Evolutionary conservation across 2,329 filamentous ascomycete genomes (phyloP).

Genomic region (Fusarium oligoseptatum): DNA sequence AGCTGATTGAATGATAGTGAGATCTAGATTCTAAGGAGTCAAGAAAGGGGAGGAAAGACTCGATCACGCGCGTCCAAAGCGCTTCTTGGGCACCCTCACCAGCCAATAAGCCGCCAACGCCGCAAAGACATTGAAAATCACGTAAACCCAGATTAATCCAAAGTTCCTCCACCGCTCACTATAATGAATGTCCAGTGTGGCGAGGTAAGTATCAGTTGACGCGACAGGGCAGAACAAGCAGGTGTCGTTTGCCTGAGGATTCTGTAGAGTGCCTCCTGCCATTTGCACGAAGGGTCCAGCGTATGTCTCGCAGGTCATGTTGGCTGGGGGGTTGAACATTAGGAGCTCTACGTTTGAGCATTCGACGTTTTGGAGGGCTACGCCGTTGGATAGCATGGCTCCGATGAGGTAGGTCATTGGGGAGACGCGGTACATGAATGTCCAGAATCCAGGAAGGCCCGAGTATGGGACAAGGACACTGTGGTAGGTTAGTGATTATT

Average conservation of each 20-base stretch:
- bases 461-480: slow-evolving; percentile 1
- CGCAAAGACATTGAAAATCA: slow-evolving; percentile 10
- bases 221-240: slow-evolving; percentile 16
- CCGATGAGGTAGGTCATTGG: slow-evolving; percentile 27
- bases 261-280: slow-evolving; percentile 61
- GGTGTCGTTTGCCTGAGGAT: slow-evolving; percentile 45
- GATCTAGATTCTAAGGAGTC: not conserved
- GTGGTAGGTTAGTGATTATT: slow-evolving; percentile 14
- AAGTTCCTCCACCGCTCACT: slow-evolving; percentile 18
- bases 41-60: not conserved
- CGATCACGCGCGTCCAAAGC: not conserved
- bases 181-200: slow-evolving; percentile 4
- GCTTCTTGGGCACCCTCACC: slow-evolving; percentile 21
- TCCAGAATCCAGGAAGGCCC: slow-evolving; percentile 21
- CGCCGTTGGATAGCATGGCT: slow-evolving; percentile 12
- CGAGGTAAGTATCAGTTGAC: slow-evolving; percentile 4
- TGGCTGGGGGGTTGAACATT: slow-evolving; percentile 2
- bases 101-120: slow-evolving; percentile 17
- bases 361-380: not conserved
- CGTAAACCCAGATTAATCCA: slow-evolving; percentile 18
- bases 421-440: slow-evolving; percentile 26
- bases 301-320: slow-evolving; percentile 65
- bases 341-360: slow-evolving; percentile 7
- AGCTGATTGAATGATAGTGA: not conserved
- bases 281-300: slow-evolving; percentile 56